phyloP scores from a whole-genome alignment of 305 asterid genomes.

The Fraxinus xanthoxyloides region DNA sequence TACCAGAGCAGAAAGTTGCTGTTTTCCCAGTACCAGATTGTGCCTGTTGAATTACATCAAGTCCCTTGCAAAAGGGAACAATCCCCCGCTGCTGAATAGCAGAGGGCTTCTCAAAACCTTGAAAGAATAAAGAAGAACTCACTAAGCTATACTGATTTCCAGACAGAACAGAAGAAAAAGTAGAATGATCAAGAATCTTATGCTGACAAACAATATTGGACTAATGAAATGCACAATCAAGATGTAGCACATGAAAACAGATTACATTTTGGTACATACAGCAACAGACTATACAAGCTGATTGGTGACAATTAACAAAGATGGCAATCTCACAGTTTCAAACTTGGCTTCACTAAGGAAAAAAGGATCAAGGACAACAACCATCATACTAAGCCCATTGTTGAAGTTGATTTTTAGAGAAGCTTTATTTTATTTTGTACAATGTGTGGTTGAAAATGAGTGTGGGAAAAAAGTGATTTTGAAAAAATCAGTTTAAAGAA shows the following conservation, averaged over 20 bases:
- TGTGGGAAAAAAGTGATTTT: not conserved
- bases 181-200: not conserved
- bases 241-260: not conserved
- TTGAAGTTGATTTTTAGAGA: not conserved
- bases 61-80: slow-evolving; percentile 15
- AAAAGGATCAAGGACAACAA: not conserved
- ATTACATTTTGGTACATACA: not conserved
- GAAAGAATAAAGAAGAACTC: not conserved
- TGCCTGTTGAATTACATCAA: slow-evolving; percentile 5
- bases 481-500: not conserved
- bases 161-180: not conserved
- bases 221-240: not conserved
- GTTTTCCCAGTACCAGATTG: slow-evolving; percentile 22
- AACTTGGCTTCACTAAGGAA: not conserved
- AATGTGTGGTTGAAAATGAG: not conserved
- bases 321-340: not conserved
- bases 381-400: not conserved
- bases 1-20: slow-evolving; percentile 22
- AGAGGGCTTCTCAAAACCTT: slow-evolving; percentile 26
- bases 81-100: slow-evolving; percentile 21
- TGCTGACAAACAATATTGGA: not conserved
- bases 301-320: not conserved
- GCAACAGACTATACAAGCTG: not conserved
- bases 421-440: no score
- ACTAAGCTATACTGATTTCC: not conserved